Conservation (phyloP, 805 yeast genomes). For the Kodamaea kaohsiungensis region DNA sequence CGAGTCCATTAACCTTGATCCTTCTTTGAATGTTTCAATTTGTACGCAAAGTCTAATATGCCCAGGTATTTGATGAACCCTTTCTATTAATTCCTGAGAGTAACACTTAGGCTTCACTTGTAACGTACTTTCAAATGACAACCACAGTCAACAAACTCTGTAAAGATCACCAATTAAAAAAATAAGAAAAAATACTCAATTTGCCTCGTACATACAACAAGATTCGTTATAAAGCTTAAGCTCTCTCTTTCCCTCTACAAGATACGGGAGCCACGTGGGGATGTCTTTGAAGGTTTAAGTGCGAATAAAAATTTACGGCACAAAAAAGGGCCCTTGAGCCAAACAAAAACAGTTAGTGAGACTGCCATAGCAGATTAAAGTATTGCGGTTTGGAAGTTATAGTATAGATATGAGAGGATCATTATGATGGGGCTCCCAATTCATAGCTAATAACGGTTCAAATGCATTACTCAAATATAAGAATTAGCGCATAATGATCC, state of each 20-base stretch:
- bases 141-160: background rate
- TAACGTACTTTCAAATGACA: background rate
- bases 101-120: background rate
- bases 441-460: background rate
- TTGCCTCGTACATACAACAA: background rate
- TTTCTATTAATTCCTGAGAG: background rate
- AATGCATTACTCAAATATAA: background rate
- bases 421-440: background rate
- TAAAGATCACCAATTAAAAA: background rate
- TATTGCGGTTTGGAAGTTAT: too few relatives aligned
- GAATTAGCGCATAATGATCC: background rate
- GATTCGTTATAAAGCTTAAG: background rate
- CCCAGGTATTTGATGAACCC: background rate
- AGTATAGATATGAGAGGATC: too few relatives aligned
- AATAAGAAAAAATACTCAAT: background rate
- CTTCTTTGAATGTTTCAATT: background rate
- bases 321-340: background rate
- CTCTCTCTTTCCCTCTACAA: background rate
- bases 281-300: background rate
- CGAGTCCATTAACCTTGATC: constrained; percentile 2
- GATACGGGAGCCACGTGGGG: constrained; percentile 2
- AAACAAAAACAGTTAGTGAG: background rate
- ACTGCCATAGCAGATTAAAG: too few relatives aligned
- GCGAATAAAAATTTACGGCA: background rate
- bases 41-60: background rate